Evolutionary conservation across 345 rosid species (phyloP).

Genomic region (Boechera divaricarpa): DNA sequence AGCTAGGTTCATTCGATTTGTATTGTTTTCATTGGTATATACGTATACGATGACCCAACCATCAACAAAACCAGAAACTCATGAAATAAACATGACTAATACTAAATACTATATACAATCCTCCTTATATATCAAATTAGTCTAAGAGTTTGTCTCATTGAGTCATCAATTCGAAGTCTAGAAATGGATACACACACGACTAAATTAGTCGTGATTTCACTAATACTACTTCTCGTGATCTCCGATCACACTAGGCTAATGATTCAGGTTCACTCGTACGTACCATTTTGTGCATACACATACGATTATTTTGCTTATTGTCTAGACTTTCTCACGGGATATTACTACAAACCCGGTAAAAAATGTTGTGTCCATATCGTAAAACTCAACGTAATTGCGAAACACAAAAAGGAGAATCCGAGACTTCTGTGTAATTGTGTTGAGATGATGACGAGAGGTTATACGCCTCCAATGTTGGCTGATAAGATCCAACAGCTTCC

Average conservation of each 20-base stretch:
- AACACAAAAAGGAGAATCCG: conserved; percentile 43
- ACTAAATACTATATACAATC: conserved; percentile 1
- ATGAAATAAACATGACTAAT: conserved; percentile 29
- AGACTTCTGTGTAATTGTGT: conserved; percentile 51
- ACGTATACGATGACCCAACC: conserved; percentile 37
- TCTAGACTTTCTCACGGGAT: conserved; percentile 51
- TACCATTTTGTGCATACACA: conserved; percentile 45
- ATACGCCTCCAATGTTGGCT: conserved; percentile 45
- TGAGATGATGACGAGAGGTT: conserved; percentile 49
- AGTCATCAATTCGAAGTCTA: conserved; percentile 14
- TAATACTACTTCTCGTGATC: conserved; percentile 34
- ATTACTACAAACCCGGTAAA: conserved; percentile 38
- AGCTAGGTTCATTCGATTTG: conserved; percentile 35
- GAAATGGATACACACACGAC: conserved; percentile 30
- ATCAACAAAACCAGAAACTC: conserved; percentile 21
- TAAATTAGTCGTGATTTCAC: conserved; percentile 16
- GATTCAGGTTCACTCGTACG: conserved; percentile 33
- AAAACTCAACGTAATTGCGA: conserved; percentile 50
- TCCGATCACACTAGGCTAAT: conserved; percentile 28
- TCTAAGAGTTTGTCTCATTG: background rate
- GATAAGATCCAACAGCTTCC: conserved; percentile 51
- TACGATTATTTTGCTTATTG: conserved; percentile 51
- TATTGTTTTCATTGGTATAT: conserved; percentile 26
- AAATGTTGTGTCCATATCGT: conserved; percentile 51
- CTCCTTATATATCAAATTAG: conserved; percentile 6